Conservation (phyloP, 1,284 basidiomycete genomes). For the Abortiporus biennis region DNA sequence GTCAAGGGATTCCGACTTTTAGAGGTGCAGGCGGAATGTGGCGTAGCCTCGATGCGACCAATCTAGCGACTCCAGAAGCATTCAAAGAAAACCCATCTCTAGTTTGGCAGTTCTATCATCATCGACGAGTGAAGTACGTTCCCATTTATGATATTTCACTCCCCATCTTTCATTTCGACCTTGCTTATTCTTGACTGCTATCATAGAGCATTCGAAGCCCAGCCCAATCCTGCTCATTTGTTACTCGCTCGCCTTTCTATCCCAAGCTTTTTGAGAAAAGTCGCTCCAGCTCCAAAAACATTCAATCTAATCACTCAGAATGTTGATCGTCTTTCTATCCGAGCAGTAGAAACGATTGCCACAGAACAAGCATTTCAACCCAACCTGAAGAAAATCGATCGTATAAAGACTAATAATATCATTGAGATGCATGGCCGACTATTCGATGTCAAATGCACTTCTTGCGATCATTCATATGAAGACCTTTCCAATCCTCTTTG, state of each 20-base stretch:
- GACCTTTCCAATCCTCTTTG: slow-evolving; percentile 45
- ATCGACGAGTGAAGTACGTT: slow-evolving; percentile 44
- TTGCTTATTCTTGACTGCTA: slow-evolving; percentile 3
- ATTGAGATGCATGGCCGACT: slow-evolving; percentile 65
- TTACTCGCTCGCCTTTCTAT: slow-evolving; percentile 43
- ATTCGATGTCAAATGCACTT: slow-evolving; percentile 50
- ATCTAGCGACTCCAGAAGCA: slow-evolving; percentile 52
- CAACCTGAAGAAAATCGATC: slow-evolving; percentile 8
- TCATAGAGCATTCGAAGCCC: slow-evolving; percentile 40
- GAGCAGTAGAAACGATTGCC: slow-evolving; percentile 24
- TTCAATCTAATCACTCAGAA: slow-evolving; percentile 64
- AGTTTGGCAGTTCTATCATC: slow-evolving; percentile 66
- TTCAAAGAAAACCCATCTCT: slow-evolving; percentile 46
- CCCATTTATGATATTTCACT: not conserved
- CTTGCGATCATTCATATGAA: slow-evolving; percentile 36
- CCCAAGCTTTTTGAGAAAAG: slow-evolving; percentile 27
- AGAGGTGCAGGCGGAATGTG: slow-evolving; percentile 57
- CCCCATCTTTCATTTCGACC: not conserved
- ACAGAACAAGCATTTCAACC: slow-evolving; percentile 2
- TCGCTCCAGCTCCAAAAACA: slow-evolving; percentile 32
- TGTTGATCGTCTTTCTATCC: slow-evolving; percentile 53
- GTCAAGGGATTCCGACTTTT: slow-evolving; percentile 55
- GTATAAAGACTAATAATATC: slow-evolving; percentile 20
- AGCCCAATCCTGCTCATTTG: slow-evolving; percentile 53
- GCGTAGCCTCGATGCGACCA: slow-evolving; percentile 50